phyloP scores from a whole-genome alignment of 257 asterid species.

The Sherardia arvensis region DNA sequence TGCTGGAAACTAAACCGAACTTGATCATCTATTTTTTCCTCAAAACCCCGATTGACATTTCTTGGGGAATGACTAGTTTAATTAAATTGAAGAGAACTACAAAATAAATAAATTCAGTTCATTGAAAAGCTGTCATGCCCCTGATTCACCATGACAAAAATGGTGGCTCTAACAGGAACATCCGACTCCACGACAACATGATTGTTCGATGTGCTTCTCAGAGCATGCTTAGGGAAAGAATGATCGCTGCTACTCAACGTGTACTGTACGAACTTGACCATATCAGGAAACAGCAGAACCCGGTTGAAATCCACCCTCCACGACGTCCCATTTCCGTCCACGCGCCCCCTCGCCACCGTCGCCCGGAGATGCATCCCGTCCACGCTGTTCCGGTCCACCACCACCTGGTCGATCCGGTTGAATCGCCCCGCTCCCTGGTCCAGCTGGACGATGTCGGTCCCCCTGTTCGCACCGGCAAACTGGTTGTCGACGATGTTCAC shows the following conservation, averaged over 20 bases:
- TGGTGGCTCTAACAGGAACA: conserved; percentile 37
- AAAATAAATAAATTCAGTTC: background rate
- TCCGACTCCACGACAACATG: conserved; percentile 48
- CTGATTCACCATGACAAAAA: conserved; percentile 60
- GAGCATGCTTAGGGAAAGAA: conserved; percentile 45
- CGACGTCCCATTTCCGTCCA: conserved; percentile 40
- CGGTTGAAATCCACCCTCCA: conserved; percentile 65
- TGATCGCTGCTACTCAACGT: conserved; percentile 34
- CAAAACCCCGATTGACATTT: background rate
- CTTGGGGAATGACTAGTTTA: background rate
- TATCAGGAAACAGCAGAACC: conserved; percentile 52
- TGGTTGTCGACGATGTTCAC: conserved; percentile 64
- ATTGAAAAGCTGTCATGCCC: conserved; percentile 24
- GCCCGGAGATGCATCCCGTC: conserved; percentile 61
- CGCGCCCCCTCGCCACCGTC: conserved; percentile 45
- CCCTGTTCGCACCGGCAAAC: conserved; percentile 58
- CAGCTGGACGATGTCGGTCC: conserved; percentile 51
- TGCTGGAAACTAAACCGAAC: background rate
- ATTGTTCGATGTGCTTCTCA: conserved; percentile 48
- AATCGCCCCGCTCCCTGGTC: conserved; percentile 38
- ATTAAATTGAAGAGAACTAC: background rate
- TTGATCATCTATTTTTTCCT: conserved; percentile 1
- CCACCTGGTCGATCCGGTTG: conserved; percentile 47
- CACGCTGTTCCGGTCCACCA: conserved; percentile 48
- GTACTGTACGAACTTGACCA: conserved; percentile 49